Evolutionary conservation across 441 rosid genomes (phyloP).

Genomic region (Populus hybrid): DNA sequence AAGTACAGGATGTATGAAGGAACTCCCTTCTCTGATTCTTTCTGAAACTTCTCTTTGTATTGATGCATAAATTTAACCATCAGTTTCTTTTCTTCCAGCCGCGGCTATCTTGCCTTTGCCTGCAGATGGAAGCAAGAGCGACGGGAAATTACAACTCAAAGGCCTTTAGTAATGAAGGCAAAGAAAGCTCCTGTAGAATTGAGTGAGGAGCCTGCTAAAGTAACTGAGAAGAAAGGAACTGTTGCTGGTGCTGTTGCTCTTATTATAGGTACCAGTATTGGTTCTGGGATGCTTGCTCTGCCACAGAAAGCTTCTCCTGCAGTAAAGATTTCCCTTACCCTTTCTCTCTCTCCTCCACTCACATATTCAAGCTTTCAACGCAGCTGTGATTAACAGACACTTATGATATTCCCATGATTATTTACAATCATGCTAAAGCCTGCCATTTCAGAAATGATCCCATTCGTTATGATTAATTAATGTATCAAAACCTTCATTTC

Average conservation of each 20-base stretch:
- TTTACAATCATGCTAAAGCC: neutral
- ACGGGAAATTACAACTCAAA: slow-evolving; percentile 5
- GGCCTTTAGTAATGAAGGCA: slow-evolving; percentile 8
- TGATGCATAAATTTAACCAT: neutral
- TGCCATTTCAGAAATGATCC: neutral
- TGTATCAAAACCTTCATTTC: slow-evolving; percentile 3
- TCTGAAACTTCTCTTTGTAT: neutral
- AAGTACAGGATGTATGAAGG: slow-evolving; percentile 21
- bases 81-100: slow-evolving; percentile 8
- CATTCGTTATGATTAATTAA: neutral
- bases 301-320: slow-evolving; percentile 60
- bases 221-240: slow-evolving; percentile 39
- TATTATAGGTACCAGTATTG: slow-evolving; percentile 58
- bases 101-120: slow-evolving; percentile 14
- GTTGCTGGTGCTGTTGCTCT: slow-evolving; percentile 56
- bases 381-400: neutral
- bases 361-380: neutral
- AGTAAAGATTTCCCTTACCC: slow-evolving; percentile 21
- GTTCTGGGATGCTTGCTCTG: slow-evolving; percentile 61
- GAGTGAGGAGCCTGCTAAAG: neutral
- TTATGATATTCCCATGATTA: neutral
- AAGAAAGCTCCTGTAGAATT: slow-evolving; percentile 17
- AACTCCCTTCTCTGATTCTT: neutral
- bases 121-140: slow-evolving; percentile 25
- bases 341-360: neutral